A percentile compares a stretch with the other conserved stretches of the same genome.
These are phyloP conservation scores for Teratosphaeria destructans DNA, from an alignment of 2,329 filamentous ascomycete genomes.

Conservation along the genomic window DNA sequence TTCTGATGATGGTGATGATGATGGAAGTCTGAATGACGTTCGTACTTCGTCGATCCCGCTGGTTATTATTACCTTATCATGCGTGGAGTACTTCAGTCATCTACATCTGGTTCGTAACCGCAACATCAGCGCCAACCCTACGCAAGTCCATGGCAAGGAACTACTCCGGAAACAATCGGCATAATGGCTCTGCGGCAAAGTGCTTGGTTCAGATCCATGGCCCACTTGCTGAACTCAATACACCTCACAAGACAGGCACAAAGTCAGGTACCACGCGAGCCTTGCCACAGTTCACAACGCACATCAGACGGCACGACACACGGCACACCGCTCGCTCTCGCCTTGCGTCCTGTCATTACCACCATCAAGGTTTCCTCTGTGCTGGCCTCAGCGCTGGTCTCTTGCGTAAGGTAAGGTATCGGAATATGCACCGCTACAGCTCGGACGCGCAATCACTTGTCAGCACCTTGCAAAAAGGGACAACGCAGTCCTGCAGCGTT, in stretches of 20 bases:
- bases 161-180: neutral
- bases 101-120: neutral
- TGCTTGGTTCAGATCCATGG: neutral
- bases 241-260: neutral
- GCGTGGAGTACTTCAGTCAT: neutral
- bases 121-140: neutral
- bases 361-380: neutral
- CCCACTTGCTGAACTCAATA: neutral
- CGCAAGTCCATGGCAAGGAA: neutral
- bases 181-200: neutral
- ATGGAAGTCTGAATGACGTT: neutral
- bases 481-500: neutral
- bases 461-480: neutral
- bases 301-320: neutral
- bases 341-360: neutral
- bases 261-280: constrained; percentile 1
- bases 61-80: no score
- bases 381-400: neutral
- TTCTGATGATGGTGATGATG: neutral
- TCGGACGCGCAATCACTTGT: neutral
- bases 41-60: neutral
- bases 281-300: neutral
- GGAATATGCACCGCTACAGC: neutral
- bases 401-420: neutral
- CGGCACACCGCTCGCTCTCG: neutral